These are phyloP conservation scores for Diplocarpon rosae DNA, from an alignment of 2,329 filamentous ascomycete genomes.

Conservation along the genomic window DNA sequence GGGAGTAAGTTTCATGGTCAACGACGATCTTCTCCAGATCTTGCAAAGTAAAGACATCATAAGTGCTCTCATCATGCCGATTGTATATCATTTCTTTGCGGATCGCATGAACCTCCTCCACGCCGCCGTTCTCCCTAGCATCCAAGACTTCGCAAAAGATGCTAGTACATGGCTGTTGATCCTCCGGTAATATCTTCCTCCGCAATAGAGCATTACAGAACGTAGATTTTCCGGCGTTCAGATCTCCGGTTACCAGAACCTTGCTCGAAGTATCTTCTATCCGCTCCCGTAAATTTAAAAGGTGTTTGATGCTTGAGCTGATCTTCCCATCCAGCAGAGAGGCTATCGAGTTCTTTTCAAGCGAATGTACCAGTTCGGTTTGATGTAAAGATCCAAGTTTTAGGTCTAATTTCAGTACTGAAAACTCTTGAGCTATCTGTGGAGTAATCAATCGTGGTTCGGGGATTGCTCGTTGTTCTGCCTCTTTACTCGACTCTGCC, in stretches of 20 bases:
- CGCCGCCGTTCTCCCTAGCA: constrained; percentile 74
- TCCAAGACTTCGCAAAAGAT: constrained; percentile 98
- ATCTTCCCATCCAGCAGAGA: constrained; percentile 90
- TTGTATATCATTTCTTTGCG: constrained; percentile 73
- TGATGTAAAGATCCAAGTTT: constrained; percentile 83
- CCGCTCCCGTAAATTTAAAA: constrained; percentile 74
- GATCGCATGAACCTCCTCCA: constrained; percentile 94
- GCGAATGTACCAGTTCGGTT: constrained; percentile 81
- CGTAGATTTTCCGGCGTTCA: constrained; percentile 96
- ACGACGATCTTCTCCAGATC: constrained; percentile 83
- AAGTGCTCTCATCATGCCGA: constrained; percentile 86
- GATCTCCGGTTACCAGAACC: constrained; percentile 85
- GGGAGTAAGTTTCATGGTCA: constrained; percentile 78
- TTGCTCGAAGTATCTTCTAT: constrained; percentile 98
- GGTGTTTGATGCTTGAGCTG: constrained; percentile 81
- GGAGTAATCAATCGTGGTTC: constrained; percentile 83
- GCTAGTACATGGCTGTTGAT: constrained; percentile 95
- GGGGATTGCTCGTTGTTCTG: constrained; percentile 46
- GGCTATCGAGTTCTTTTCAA: constrained; percentile 86
- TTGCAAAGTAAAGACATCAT: constrained; percentile 69
- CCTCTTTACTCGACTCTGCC: constrained; percentile 63
- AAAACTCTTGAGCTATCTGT: constrained; percentile 92
- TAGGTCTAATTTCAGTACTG: constrained; percentile 85
- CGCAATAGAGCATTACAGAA: constrained; percentile 96
- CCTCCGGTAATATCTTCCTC: constrained; percentile 85